Evolutionary conservation across 768 basidiomycete genomes (phyloP), one percentile per base, ranked within the genome.

Genomic region (Tulasnella sp.): DNA sequence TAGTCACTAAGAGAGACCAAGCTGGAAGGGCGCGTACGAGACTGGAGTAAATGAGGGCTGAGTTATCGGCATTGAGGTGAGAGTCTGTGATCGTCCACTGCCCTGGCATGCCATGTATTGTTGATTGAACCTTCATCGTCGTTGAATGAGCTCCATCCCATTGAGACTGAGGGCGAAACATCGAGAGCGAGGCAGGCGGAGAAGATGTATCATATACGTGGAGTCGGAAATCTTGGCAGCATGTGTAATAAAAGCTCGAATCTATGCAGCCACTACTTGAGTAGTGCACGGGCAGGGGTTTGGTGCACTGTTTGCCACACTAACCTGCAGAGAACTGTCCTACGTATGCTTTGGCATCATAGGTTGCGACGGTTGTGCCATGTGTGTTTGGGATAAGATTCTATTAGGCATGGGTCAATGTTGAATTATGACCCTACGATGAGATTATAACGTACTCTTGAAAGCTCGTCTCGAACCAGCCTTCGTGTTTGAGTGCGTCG

Each of bases 21-120:
- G 65, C 15, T 64, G 29, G 30, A 19, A 44, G 26, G 51, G 11
- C 65, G 61, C 62, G 24, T 3, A 60, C 62, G 42, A 60, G 43
- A 30, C 13, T 21, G 32, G 45, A 48, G 13, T 43, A 23, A 53
- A 11, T 21, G 26, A 48, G 42, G 42, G 54, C 55, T 73, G 93
- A 84, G 64, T 93, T 93, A 68, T 92, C 85, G 0, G 85, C 84
- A 62, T 89, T 92, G 19, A 93, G 75, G 71, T 96, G 90, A 21
- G 87, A 87, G 72, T 97, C 96, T 5, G 93, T 97, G 59, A 98
- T 88, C 0, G 94, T 96, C 94, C 93, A 98, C 34, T 81, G 76
- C 0, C 88, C 88, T 15, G 80, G 77, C 32, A 80, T 74, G 0
- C 88, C 94, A 67, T 83, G 78, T 48, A 95, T 86, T 0, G 81